Percentiles rank a stretch among this genome's conserved stretches.
Evolutionary conservation across 116 monocot species (phyloP).

Genomic region (Zostera marina): DNA sequence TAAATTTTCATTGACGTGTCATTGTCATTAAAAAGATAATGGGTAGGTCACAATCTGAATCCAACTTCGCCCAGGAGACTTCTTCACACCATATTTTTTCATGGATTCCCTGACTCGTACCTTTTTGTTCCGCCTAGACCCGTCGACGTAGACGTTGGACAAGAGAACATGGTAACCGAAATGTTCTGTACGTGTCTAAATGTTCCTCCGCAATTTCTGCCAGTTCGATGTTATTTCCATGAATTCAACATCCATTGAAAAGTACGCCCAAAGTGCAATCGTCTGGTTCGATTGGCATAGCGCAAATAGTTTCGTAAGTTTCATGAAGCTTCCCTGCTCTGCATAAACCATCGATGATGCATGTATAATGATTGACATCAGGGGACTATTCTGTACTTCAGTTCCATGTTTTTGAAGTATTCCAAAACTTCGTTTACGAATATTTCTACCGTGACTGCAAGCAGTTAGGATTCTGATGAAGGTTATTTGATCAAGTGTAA

Average conservation of each 20-base stretch:
- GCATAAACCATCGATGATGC: constrained; percentile 45
- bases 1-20: too few species aligned
- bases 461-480: constrained; percentile 36
- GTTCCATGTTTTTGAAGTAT: constrained; percentile 35
- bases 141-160: too few species aligned
- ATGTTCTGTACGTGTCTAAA: constrained; percentile 32
- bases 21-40: too few species aligned
- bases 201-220: constrained; percentile 43
- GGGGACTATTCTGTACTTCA: constrained; percentile 26
- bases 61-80: constrained; percentile 49
- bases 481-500: too few species aligned
- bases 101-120: constrained; percentile 25
- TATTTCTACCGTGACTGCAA: constrained; percentile 54
- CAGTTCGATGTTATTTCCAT: constrained; percentile 33
- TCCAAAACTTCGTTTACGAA: constrained; percentile 29
- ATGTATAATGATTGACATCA: constrained; percentile 50
- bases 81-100: constrained; percentile 48
- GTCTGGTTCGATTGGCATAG: too few species aligned
- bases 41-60: too few species aligned
- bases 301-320: constrained; percentile 40
- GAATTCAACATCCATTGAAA: too few species aligned
- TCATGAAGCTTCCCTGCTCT: constrained; percentile 40
- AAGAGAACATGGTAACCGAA: constrained; percentile 58
- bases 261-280: too few species aligned
- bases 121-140: constrained; percentile 32